Evolutionary conservation across 306 rosid genomes (phyloP).

Genomic region (Vigna trinervia): DNA sequence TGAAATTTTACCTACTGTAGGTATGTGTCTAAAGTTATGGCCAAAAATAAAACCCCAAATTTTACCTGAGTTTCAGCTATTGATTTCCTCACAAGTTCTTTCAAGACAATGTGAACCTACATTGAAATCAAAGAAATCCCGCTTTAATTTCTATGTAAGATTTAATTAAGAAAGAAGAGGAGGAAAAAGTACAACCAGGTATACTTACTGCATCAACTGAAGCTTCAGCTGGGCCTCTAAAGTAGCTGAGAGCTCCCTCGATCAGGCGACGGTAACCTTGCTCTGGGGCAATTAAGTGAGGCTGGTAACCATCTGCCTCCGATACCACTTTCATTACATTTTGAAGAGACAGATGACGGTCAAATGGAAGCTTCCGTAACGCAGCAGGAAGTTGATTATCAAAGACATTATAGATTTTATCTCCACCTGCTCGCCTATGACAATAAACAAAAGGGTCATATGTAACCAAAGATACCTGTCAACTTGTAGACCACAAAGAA

Average conservation of each 20-base stretch:
- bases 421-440: conserved; percentile 94
- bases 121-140: conserved; percentile 30
- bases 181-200: conserved; percentile 24
- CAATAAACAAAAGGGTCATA: conserved; percentile 24
- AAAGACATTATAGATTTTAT: conserved; percentile 89
- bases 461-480: conserved; percentile 23
- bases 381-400: conserved; percentile 99
- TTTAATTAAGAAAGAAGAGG: background rate
- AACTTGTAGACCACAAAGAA: conserved; percentile 7
- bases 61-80: conserved; percentile 91
- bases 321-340: conserved; percentile 94
- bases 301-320: conserved; percentile 99
- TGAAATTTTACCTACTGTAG: too few species aligned
- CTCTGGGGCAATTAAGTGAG: conserved; percentile 99
- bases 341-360: conserved; percentile 91
- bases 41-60: background rate
- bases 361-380: conserved; percentile 95
- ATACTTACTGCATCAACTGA: conserved; percentile 94
- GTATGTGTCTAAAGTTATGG: too few species aligned
- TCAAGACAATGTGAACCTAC: conserved; percentile 92
- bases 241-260: conserved; percentile 83
- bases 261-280: conserved; percentile 97
- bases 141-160: conserved; percentile 16
- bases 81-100: conserved; percentile 98
- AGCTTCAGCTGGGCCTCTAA: conserved; percentile 98